These are phyloP conservation scores for Ophiosphaerella korrae DNA, from an alignment of 2,329 filamentous ascomycete genomes.

Conservation along the genomic window DNA sequence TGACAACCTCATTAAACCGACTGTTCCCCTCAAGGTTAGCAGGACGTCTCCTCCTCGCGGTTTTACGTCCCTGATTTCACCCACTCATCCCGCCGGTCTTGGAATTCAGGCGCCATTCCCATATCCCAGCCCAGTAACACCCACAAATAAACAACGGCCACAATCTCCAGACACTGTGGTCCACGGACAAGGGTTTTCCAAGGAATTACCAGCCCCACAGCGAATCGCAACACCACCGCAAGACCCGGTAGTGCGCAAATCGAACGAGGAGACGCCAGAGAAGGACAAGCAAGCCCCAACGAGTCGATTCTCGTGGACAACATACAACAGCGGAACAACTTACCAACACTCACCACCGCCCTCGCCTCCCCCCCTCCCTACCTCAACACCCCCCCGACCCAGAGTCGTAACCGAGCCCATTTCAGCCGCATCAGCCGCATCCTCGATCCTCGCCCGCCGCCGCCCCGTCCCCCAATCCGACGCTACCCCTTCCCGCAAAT, in stretches of 20 bases:
- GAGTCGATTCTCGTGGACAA: slow-evolving; percentile 40
- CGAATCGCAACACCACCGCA: slow-evolving; percentile 33
- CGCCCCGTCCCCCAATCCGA: slow-evolving; percentile 37
- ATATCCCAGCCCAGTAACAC: slow-evolving; percentile 38
- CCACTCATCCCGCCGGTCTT: slow-evolving; percentile 23
- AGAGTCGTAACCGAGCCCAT: slow-evolving; percentile 31
- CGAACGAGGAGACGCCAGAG: slow-evolving; percentile 28
- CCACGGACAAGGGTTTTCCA: slow-evolving; percentile 6
- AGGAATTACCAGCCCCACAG: slow-evolving; percentile 13
- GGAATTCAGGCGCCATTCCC: slow-evolving; percentile 29
- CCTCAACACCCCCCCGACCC: slow-evolving; percentile 12
- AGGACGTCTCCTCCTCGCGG: slow-evolving; percentile 43
- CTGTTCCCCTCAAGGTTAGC: slow-evolving; percentile 50
- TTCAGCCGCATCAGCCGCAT: slow-evolving; percentile 31
- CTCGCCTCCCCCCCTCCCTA: slow-evolving; percentile 48
- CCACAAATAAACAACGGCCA: slow-evolving; percentile 27
- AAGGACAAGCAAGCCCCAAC: slow-evolving; percentile 23
- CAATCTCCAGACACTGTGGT: slow-evolving; percentile 15
- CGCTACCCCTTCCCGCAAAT: slow-evolving; percentile 30
- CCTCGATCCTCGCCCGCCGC: slow-evolving; percentile 39
- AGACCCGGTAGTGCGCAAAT: slow-evolving; percentile 25
- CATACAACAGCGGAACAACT: slow-evolving; percentile 44
- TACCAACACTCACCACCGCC: slow-evolving; percentile 51
- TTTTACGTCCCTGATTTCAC: slow-evolving; percentile 41
- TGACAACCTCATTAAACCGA: slow-evolving; percentile 50